Evolutionary conservation across 2,329 filamentous ascomycete species (phyloP), one percentile per base, ranked within the genome.

Genomic region (Elsinoe australis): DNA sequence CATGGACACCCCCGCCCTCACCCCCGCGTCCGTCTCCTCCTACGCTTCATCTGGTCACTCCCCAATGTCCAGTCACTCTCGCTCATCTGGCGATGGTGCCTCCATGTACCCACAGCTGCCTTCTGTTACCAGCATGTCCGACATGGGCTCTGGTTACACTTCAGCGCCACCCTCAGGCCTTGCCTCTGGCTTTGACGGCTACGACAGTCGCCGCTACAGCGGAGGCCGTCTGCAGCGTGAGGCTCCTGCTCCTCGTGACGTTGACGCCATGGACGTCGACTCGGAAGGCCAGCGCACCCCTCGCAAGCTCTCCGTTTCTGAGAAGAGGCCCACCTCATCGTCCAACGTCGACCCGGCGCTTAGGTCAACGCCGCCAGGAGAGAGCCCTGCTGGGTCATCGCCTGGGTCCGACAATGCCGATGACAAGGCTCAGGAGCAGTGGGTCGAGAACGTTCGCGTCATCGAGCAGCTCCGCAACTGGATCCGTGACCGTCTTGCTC

Each of bases 21-120:
- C 85, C 2, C 85, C 85, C 5, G 82, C 84, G 0, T 86, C 81
- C 63, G 76, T 80, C 49, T 74, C 87, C 61, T 88, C 85, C 0
- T 88, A 88, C 67, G 81, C 79, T 31, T 64, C 61, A 55, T 87
- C 85, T 8, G 81, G 82, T 39, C 83, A 88, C 62, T 89, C 85
- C 5, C 85, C 85, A 55, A 79, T 82, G 21, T 86, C 83, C n/a
- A 79, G 77, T 38, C 76, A 82, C 48, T 71, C 73, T 31, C 62
- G 64, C 46, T 69, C 72, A 51, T 82, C 75, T 61, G 74, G 87
- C 62, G 75, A 73, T 18, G 71, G 71, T 35, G 78, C 78, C 35
- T 76, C 79, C 58, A 78, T 85, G 67, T 92, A 92, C 65, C 86
- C 86, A 14, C 85, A 73, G 54, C 76, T 92, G 24, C 85, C 79